Evolutionary conservation across 2,329 filamentous ascomycete species (phyloP), one percentile per base, ranked within the genome.

Genomic region (Rugonectria rugulosa): DNA sequence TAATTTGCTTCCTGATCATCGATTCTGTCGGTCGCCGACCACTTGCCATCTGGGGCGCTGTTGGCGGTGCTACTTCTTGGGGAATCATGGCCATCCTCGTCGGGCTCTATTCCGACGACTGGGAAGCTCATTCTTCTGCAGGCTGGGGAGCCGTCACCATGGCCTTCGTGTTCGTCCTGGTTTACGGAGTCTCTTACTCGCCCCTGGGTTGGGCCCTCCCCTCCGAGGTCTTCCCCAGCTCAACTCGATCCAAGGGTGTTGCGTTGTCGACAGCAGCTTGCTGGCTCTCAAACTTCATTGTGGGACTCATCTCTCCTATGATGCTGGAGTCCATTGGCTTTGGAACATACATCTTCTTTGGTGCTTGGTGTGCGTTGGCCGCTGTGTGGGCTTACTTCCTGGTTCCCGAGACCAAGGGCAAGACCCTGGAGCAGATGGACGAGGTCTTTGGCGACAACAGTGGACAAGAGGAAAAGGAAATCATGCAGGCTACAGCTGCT

Each of bases 361-460:
- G 81, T 10, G 81, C 86, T 14, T 91, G 91, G 76, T 89, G 88
- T 68, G 79, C 80, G 1, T 79, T 79, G 8, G 88, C 89, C 68
- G 85, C 85, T 29, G 71, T 91, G 45, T 88, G 92, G 69, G 85
- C 89, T 62, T 83, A 82, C 66, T 79, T 92, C 59, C 67, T 77
- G 21, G 75, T 75, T 0, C 88, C 87, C 0, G 79, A 91, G 73
- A 91, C 89, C 0, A 83, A 84, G 57, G 88, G 88, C 12, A 89
- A 86, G 72, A 88, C 88, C 0, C 81, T 92, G 1, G 89, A 92
- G 68, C 88, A 92, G 68, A 87, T 91, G 70, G 88, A 90, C 57
- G 83, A 84, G 11, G 86, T 92, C 61, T 92, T 92, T 70, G 78
- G 50, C n/a, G 57, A 61, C 6, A 52, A 44, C 21, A 59, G 55